Evolutionary conservation across 2,329 filamentous ascomycete species (phyloP), one percentile per base, ranked within the genome.

Genomic region (Diplodia intermedia): DNA sequence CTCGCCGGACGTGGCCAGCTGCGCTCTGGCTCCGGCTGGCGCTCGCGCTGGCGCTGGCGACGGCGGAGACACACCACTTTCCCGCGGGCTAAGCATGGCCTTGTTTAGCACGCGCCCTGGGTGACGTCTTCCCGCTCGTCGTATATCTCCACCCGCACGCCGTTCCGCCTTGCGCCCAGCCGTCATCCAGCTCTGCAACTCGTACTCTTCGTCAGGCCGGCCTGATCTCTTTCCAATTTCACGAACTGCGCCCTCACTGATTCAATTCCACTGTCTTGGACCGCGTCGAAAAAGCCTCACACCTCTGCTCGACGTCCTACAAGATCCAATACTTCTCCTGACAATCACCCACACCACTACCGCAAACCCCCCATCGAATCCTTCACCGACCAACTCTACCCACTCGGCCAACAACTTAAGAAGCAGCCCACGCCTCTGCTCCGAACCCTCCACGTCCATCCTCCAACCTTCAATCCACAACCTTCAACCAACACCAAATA

Each of bases 311-410:
- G 60, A 52, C 60, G 60, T 63, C 20, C 60, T 52, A 31, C 56
- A 60, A 60, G 14, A 60, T 20, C 57, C 60, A 63, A 63, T 63
- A 63, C 60, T 63, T 63, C 60, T 63, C 60, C 60, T 63, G 60
- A 63, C 60, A 50, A 63, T 63, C 60, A 29, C 15, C 38, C n/a
- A 47, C 43, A 47, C 56, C n/a, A 60, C 56, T 26, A 7, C 56
- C 12, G 26, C 36, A 38, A n/a, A 7, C 43, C 43, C 18, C 56
- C 56, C 40, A 14, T 12, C 47, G 18, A 23, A 26, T 43, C 43
- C 60, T 63, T 38, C 60, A 63, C 60, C 60, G 29, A 52, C 43
- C 43, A 52, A 15, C 6, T 33, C 40, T 40, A 20, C 12, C 26
- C 33, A 36, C 7, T 20, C 47, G 12, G 11, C 18, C 18, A 4